phyloP scores from a whole-genome alignment of 441 rosid genomes.

The Euphorbia celastroides region DNA sequence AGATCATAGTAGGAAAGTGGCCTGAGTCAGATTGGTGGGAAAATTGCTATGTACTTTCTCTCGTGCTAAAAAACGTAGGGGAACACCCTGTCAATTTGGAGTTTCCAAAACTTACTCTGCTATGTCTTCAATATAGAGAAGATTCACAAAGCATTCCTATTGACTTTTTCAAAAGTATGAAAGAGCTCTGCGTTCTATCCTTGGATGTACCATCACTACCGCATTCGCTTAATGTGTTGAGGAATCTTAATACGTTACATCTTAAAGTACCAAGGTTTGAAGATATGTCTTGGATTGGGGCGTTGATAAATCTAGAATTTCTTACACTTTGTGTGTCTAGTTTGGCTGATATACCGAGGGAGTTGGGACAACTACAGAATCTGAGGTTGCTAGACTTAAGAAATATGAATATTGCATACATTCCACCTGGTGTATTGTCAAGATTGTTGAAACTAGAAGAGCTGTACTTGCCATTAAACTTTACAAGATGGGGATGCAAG shows the following conservation, averaged over 20 bases:
- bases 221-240: background rate
- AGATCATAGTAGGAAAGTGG: background rate
- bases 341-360: background rate
- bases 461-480: background rate
- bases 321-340: background rate
- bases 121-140: background rate
- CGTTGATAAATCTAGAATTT: background rate
- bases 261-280: background rate
- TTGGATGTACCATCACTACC: background rate
- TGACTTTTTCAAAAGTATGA: background rate
- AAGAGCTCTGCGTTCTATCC: background rate
- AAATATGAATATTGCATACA: background rate
- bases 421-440: background rate
- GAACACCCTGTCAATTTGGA: background rate
- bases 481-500: background rate
- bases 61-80: background rate
- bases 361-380: background rate
- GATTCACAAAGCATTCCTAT: background rate
- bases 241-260: background rate
- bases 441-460: background rate
- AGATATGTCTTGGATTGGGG: background rate
- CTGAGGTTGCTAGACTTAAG: background rate
- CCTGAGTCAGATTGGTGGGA: background rate
- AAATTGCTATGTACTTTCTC: background rate
- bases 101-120: background rate